These are phyloP conservation scores for Huntiella omanensis DNA, from an alignment of 2,329 filamentous ascomycete species.

Conservation along the genomic window DNA sequence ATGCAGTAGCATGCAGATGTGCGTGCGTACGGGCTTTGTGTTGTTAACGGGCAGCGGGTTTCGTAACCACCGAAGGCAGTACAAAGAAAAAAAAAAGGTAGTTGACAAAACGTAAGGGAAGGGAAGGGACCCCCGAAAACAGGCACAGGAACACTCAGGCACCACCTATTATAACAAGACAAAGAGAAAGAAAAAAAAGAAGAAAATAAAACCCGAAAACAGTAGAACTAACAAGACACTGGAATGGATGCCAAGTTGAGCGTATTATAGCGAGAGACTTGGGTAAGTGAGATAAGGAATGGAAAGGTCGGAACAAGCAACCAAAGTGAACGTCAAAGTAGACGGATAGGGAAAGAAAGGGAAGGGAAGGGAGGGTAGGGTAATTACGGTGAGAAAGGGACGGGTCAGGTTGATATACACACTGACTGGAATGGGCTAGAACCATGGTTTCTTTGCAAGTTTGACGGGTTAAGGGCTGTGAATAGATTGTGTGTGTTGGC, in stretches of 20 bases:
- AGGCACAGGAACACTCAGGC: not conserved
- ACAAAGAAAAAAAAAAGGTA: not conserved
- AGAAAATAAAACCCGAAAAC: not conserved
- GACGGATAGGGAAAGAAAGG: not conserved
- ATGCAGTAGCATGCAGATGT: too few relatives aligned
- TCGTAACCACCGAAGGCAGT: not conserved
- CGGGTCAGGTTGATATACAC: too few relatives aligned
- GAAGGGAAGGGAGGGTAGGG: too few relatives aligned
- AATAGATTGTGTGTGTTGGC: too few relatives aligned
- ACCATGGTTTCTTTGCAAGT: too few relatives aligned
- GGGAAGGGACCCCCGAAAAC: not conserved
- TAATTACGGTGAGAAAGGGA: too few relatives aligned
- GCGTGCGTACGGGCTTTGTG: too few relatives aligned
- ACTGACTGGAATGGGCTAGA: too few relatives aligned
- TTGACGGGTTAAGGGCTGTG: too few relatives aligned
- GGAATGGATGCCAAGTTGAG: not conserved
- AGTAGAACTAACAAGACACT: not conserved
- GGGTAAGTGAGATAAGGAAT: too few relatives aligned
- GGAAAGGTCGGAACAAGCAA: too few relatives aligned
- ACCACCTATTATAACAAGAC: not conserved
- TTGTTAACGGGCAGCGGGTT: too few relatives aligned
- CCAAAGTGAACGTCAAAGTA: not conserved
- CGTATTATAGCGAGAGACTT: not conserved
- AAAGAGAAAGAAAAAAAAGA: not conserved
- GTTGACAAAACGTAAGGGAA: not conserved